Percentiles rank a stretch among this genome's conserved stretches.
phyloP scores from a whole-genome alignment of 2,329 filamentous ascomycete genomes.

The Fusarium aywerte region DNA sequence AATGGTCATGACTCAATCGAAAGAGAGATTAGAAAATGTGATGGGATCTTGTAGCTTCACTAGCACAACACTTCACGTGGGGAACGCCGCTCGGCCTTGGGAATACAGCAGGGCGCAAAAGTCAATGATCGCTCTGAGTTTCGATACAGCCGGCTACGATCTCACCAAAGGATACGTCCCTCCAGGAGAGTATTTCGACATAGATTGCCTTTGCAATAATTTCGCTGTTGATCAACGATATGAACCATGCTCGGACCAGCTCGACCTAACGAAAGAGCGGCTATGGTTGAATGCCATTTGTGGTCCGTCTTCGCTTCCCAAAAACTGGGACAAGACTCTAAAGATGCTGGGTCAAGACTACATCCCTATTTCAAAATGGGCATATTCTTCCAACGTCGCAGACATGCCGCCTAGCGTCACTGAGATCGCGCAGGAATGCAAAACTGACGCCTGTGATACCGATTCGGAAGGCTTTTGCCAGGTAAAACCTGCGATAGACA shows the following conservation, averaged over 20 bases:
- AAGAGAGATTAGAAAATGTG: slow-evolving; percentile 8
- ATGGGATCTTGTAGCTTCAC: slow-evolving; percentile 28
- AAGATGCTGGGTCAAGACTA: neutral
- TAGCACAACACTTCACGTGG: neutral
- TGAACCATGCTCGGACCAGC: slow-evolving; percentile 9
- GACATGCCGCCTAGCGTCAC: neutral
- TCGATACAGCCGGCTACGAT: slow-evolving; percentile 25
- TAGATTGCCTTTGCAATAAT: slow-evolving; percentile 23
- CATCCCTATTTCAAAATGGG: neutral
- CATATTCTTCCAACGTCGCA: accelerated
- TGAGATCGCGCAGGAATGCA: neutral
- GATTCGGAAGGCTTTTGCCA: neutral
- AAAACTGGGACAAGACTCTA: neutral
- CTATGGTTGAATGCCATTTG: slow-evolving; percentile 31
- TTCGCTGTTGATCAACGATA: neutral
- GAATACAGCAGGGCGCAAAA: slow-evolving; percentile 7
- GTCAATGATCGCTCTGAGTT: slow-evolving; percentile 17
- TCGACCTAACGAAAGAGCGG: neutral
- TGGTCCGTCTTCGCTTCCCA: neutral
- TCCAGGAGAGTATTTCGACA: slow-evolving; percentile 24
- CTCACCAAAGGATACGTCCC: neutral
- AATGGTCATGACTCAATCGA: neutral
- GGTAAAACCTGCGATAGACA: neutral
- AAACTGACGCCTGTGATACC: neutral
- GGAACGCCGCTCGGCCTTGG: slow-evolving; percentile 31